Evolutionary conservation across 2,329 filamentous ascomycete species (phyloP), one percentile per base, ranked within the genome.

Genomic region (Sporothrix phasma): DNA sequence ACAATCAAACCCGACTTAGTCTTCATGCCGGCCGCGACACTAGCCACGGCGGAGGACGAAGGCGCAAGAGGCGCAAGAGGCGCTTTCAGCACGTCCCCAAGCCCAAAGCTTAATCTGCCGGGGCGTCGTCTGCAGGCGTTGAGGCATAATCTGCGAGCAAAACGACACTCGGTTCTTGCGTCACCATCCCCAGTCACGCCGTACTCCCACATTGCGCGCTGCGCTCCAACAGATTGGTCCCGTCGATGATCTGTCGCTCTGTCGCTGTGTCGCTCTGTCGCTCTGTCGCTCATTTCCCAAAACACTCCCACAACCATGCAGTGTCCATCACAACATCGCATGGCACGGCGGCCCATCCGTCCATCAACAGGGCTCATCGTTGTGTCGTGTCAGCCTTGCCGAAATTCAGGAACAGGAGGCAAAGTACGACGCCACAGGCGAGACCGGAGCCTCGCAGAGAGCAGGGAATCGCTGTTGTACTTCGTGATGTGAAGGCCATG

Each of bases 271-370:
- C 34, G 34, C 34, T 37, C 31, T 56, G 51, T 56, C 51, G 51
- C 51, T 39, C 51, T 39, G n/a, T 34, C n/a, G n/a, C n/a, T n/a
- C n/a, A n/a, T n/a, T 6, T 41, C 34, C 34, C 53, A 24, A 56
- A 58, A 19, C 37, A 29, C 54, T 19, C 34, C 26, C 56, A 45
- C 56, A 43, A 10, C 56, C 39, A 46, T 59, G 56, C 56, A 45
- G 54, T 58, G 54, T 5, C 56, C 56, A 31, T 59, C 56, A 19
- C 39, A 31, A 43, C 56, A 59, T 59, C 39, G 24, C 39, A 59
- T 22, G 56, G 56, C 19, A 39, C 34, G 34, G 24, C 47, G 34
- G 51, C 11, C 10, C 34, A 56, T 56, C 11, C 13, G 47, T 3
- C 17, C 49, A 22, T 26, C 7, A 17, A 8, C 17, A 19, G 24